A percentile compares a stretch with the other conserved stretches of the same genome.
These are phyloP conservation scores for Scopulariopsis brevicaulis DNA, from an alignment of 2,329 filamentous ascomycete genomes.

Conservation along the genomic window DNA sequence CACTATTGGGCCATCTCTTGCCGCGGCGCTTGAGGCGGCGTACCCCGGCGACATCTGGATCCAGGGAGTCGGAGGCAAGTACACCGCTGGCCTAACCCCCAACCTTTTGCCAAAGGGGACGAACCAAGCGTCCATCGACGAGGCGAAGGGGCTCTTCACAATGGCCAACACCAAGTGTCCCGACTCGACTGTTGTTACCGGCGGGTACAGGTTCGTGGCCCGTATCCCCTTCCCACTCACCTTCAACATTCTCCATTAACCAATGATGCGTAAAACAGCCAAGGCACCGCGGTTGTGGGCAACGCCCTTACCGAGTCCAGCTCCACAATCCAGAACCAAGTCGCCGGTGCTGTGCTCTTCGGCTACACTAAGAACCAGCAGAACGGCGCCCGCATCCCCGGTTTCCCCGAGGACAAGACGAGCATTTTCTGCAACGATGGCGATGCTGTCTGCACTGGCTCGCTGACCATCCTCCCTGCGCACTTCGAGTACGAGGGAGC, in stretches of 20 bases:
- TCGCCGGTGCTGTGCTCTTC: conserved; percentile 15
- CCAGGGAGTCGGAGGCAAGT: neutral
- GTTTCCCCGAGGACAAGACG: conserved; percentile 21
- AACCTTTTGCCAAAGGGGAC: neutral
- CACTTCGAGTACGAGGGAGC: neutral
- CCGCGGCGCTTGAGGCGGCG: neutral
- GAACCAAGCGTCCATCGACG: neutral
- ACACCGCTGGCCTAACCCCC: neutral
- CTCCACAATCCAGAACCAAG: conserved; percentile 11
- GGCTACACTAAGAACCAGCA: conserved; percentile 15
- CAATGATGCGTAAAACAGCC: conserved; percentile 7
- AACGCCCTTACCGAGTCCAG: conserved; percentile 14
- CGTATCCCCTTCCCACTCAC: too few relatives aligned
- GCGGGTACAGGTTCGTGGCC: neutral
- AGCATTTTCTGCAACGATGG: conserved; percentile 27
- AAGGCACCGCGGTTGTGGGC: conserved; percentile 17
- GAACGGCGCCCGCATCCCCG: conserved; percentile 21
- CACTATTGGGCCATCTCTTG: neutral
- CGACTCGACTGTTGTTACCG: neutral
- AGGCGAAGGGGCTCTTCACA: neutral
- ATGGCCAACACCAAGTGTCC: neutral
- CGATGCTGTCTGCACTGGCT: conserved; percentile 24
- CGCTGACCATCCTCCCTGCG: conserved; percentile 9
- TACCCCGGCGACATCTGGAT: neutral
- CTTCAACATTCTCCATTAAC: neutral